phyloP scores from a whole-genome alignment of 169 alveolate genomes.

The Ichthyophthirius multifiliis region DNA sequence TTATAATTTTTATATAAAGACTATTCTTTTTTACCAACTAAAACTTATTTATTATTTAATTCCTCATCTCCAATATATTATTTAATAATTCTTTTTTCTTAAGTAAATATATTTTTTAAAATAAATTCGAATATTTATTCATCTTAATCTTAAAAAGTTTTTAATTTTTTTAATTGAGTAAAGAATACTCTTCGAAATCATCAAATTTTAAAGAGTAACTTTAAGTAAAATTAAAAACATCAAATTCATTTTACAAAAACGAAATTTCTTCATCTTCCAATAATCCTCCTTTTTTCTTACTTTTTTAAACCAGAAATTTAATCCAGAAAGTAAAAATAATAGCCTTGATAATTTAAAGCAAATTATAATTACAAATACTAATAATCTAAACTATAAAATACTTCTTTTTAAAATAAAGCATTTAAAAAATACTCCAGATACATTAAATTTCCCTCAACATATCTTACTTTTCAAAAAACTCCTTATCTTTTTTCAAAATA shows the following conservation, averaged over 20 bases:
- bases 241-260: background rate
- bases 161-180: too few relatives aligned
- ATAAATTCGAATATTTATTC: background rate
- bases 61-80: background rate
- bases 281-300: background rate
- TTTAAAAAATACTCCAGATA: background rate
- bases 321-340: background rate
- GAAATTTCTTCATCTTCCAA: background rate
- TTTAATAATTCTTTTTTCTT: slow-evolving; percentile 1
- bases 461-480: background rate
- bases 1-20: background rate
- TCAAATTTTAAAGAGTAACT: background rate
- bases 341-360: background rate
- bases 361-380: background rate
- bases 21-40: background rate
- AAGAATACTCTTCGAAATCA: background rate
- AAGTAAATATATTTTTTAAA: background rate
- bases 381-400: background rate
- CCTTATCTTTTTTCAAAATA: background rate
- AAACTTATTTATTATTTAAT: background rate
- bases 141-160: background rate
- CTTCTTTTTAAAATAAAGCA: background rate
- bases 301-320: background rate
- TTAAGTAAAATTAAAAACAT: background rate
- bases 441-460: too few relatives aligned